phyloP scores from a whole-genome alignment of 208 protist genomes.

The Trichomonas tenax region DNA sequence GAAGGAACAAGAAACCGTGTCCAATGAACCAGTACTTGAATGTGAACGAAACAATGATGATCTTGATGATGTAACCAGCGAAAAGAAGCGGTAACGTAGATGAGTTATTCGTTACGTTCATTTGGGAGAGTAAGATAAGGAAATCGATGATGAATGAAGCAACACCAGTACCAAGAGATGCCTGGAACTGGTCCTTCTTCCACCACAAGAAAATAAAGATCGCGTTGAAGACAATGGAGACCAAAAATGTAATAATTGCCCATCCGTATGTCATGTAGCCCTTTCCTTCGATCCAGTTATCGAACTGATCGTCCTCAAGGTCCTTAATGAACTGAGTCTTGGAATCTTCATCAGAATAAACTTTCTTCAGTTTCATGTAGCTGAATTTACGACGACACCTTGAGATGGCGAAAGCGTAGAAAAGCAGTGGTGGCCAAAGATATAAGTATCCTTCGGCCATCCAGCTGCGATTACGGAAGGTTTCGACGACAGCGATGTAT shows the following conservation, averaged over 20 bases:
- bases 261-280: neutral
- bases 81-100: neutral
- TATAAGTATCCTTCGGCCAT: neutral
- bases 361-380: neutral
- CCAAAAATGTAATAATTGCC: neutral
- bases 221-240: neutral
- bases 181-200: neutral
- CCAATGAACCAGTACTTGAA: neutral
- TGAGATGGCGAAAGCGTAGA: neutral
- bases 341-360: neutral
- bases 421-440: neutral
- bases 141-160: neutral
- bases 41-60: neutral
- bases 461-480: neutral
- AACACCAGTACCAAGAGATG: neutral
- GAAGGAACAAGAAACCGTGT: neutral
- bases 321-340: neutral
- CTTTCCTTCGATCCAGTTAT: neutral
- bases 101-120: neutral
- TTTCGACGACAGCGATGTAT: neutral
- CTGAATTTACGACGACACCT: neutral
- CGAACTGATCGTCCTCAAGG: neutral
- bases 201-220: neutral
- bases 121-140: neutral
- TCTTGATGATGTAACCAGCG: neutral